A percentile compares a stretch with the other conserved stretches of the same genome.
These are phyloP conservation scores for Fraxinus floribunda DNA, from an alignment of 305 asterid genomes.

Conservation along the genomic window DNA sequence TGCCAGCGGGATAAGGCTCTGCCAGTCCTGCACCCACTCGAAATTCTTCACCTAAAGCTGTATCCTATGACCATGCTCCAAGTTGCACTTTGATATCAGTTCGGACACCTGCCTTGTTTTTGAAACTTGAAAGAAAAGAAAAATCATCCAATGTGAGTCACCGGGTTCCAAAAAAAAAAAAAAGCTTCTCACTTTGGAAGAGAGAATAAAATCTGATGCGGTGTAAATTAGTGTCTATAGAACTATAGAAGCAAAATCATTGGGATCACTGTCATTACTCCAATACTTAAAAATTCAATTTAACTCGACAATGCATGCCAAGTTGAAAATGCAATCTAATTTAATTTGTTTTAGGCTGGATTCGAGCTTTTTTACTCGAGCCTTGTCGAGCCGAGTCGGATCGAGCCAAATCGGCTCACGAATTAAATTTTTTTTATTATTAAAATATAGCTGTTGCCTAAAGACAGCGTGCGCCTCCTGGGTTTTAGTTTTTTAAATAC, in stretches of 20 bases:
- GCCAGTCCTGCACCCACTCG: slow-evolving; percentile 83
- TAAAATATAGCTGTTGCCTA: too few species aligned
- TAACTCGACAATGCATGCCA: not conserved
- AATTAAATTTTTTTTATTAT: too few species aligned
- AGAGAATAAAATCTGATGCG: not conserved
- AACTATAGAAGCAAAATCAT: not conserved
- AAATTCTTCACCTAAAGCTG: slow-evolving; percentile 64
- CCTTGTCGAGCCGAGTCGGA: too few species aligned
- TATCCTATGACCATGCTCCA: slow-evolving; percentile 89
- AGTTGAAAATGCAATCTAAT: not conserved
- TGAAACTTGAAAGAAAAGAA: not conserved
- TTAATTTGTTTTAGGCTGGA: too few species aligned
- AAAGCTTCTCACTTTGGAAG: not conserved
- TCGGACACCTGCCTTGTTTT: slow-evolving; percentile 53
- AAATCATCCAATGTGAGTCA: slow-evolving; percentile 1
- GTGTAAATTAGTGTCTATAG: not conserved
- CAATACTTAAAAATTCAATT: not conserved
- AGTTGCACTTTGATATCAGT: slow-evolving; percentile 55
- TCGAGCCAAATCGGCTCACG: too few species aligned
- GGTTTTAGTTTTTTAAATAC: too few species aligned
- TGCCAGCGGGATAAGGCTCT: slow-evolving; percentile 53
- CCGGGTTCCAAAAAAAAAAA: not conserved
- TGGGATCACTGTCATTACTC: not conserved
- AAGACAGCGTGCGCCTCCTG: too few species aligned
- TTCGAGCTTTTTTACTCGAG: too few species aligned